Base-by-base conservation (phyloP, 2,329 filamentous ascomycete species). In the Colletotrichum filicis region DNA sequence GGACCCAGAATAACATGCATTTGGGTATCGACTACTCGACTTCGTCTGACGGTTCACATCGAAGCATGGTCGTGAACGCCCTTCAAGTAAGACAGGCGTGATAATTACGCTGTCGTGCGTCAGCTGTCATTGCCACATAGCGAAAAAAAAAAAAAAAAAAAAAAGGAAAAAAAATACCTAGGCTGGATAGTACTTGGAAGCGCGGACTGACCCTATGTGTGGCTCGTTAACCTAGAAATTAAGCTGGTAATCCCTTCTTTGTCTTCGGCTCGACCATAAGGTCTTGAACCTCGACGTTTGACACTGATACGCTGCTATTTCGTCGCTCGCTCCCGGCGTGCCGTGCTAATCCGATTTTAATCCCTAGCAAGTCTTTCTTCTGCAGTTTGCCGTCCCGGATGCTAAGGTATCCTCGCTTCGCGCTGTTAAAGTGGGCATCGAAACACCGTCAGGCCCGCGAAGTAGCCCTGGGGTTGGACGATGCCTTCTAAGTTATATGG, bases 401-500 rank as follows among this genome's bases (percentile, higher is more conserved):
- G 14, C 30, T 30, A 26, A 26, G 26, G 26, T 26, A 26, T 30
- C 37, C 30, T 52, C 35, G 35, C 66, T 61, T 64, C 55, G 26
- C 53, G 32, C 35, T 22, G 46, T 42, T 28, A 62, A 58, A 28
- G 35, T 65, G 71, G 60, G 65, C 22, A 32, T 28, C 46, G 37
- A 66, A 46, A 57, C 59, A 70, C 59, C n/a, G 53, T 19, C 61
- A 61, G 56, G 49, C 35, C 26, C 16, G 14, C 66, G 19, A 61
- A 28, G 52, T 35, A 52, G 37, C 9, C 42, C 24, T 58, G 24
- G 14, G 32, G 35, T 37, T 32, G 59, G 67, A 64, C 66, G 49
- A 53, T 61, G 11, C 56, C 35, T 63, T 57, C 32, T 46, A 61
- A 57, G 32, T 62, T 67, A 66, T 66, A 22, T 66, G 49, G 71